These are phyloP conservation scores for Globisporangium cederbergense DNA, from an alignment of 352 stramenopile genomes.

Conservation along the genomic window DNA sequence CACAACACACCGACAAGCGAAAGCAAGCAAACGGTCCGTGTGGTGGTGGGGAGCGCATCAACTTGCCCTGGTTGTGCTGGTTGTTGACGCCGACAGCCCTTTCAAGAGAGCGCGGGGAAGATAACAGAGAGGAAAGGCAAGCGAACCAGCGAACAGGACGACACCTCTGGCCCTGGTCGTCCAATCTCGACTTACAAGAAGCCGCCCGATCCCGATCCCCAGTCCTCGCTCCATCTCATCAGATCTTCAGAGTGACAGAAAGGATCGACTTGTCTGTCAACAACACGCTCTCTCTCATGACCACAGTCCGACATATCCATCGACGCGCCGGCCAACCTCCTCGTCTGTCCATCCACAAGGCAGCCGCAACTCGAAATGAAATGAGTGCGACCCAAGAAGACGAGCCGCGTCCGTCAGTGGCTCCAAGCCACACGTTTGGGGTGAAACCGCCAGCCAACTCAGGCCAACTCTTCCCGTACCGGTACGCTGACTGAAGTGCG, in stretches of 20 bases:
- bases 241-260: neutral
- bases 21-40: neutral
- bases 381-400: neutral
- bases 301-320: neutral
- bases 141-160: no score
- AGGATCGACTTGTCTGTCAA: neutral
- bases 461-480: neutral
- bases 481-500: neutral
- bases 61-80: neutral
- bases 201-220: neutral
- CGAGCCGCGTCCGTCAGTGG: neutral
- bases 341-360: no score
- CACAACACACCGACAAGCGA: neutral
- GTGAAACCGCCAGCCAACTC: neutral
- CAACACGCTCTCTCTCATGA: neutral
- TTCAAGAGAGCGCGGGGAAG: neutral
- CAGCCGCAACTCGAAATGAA: neutral
- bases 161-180: no score
- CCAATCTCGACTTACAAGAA: no score
- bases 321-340: no score
- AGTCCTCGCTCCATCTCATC: neutral
- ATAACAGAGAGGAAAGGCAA: neutral
- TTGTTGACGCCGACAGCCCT: neutral
- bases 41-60: neutral
- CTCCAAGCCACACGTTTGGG: constrained; percentile 7